These are phyloP conservation scores for Camellia granthamiana DNA, from an alignment of 148 eudicot genomes.

Conservation along the genomic window DNA sequence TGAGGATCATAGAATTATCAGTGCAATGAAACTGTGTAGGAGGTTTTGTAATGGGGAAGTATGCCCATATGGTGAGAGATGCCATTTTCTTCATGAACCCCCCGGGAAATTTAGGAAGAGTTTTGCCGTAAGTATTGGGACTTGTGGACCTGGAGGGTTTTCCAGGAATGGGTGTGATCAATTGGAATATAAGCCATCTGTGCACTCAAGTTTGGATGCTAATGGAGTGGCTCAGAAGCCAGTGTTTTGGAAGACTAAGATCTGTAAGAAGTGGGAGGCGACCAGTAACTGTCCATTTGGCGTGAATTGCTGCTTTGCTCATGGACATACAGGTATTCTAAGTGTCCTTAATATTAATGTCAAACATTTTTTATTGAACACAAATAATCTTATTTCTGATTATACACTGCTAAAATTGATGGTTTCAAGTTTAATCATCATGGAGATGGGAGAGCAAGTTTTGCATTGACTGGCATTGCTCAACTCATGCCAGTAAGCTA, in stretches of 20 bases:
- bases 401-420: not conserved
- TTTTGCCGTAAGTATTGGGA: constrained; percentile 1
- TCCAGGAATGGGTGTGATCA: constrained; percentile 7
- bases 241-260: constrained; percentile 28
- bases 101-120: constrained; percentile 9
- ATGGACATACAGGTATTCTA: constrained; percentile 51
- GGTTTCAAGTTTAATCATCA: not conserved
- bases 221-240: not conserved
- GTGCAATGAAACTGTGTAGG: constrained; percentile 1
- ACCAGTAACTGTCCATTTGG: constrained; percentile 33
- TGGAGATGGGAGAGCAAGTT: not conserved
- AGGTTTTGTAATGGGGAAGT: constrained; percentile 15
- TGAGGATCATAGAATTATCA: not conserved
- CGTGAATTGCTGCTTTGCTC: constrained; percentile 36
- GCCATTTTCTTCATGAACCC: constrained; percentile 21
- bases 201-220: not conserved
- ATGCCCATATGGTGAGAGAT: constrained; percentile 23
- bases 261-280: constrained; percentile 28
- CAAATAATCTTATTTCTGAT: not conserved
- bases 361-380: not conserved
- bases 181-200: not conserved
- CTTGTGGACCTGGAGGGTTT: constrained; percentile 11
- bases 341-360: not conserved
- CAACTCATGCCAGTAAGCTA: not conserved
- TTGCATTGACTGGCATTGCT: not conserved